Evolutionary conservation across 306 rosid species (phyloP), one percentile per base, ranked within the genome.

Genomic region (Parietaria judaica): DNA sequence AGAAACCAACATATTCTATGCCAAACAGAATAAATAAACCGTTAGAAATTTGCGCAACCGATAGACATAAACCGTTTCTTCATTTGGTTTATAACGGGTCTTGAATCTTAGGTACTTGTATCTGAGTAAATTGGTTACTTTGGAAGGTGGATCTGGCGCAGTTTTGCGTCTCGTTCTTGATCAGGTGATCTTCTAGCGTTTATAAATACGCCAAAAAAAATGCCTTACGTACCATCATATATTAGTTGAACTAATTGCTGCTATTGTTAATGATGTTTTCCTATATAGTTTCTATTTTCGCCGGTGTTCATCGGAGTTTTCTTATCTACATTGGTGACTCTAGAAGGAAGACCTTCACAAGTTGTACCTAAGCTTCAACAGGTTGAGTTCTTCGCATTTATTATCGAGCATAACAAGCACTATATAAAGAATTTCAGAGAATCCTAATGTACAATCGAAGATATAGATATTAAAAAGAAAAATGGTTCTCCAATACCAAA

Each of bases 61-160:
- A 23, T 23, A 23, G 31, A 23, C 31, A 23, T 23, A 23, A 23
- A 23, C 31, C 31, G 31, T 23, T 23, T 2, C 1, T 23, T 23
- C 31, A 23, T 64, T 71, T 38, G 62, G 61, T 63, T 66, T 51
- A 23, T 47, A 6, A 65, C 16, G 46, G 36, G 15, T 23, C 31
- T 8, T 72, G 66, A 64, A 56, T 69, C 45, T 7, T 66, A 88
- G 96, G 96, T 92, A 92, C 70, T 82, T 88, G 77, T 86, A 80
- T 82, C 79, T 92, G 66, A 92, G 99, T 80, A 80, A 79, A 68
- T 60, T 86, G 81, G 90, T 92, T 31, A 72, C 83, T 2, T 16
- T 76, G 68, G 84, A 89, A 39, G 99, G 99, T 67, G 89, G 87
- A 61, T 79, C 90, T 35, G 99, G 99, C 54, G 96, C 95, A 63